Evolutionary conservation across 2,329 filamentous ascomycete genomes (phyloP), one percentile per base, ranked within the genome.

Genomic region (Talaromyces sp.): DNA sequence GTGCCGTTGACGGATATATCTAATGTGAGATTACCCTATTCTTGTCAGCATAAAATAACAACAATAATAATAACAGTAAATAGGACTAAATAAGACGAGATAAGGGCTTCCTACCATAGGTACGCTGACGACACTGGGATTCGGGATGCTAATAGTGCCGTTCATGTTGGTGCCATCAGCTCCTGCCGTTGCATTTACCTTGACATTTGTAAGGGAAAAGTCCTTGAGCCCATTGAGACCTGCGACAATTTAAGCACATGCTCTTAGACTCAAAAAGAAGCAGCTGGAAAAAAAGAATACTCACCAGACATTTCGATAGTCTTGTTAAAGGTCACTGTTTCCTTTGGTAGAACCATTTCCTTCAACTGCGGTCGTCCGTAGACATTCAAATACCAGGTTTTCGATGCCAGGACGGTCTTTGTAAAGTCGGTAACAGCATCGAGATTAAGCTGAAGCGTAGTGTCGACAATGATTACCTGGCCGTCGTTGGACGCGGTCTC

Each of bases 71-170:
- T n/a, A n/a, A n/a, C n/a, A n/a, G n/a, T n/a, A n/a, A n/a, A n/a
- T n/a, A n/a, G n/a, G n/a, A n/a, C 8, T 26, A 9, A 5, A 27
- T 27, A 6, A 17, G 31, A 35, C 8, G 46, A 6, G 17, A 19
- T 35, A 41, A 43, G 52, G 32, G n/a, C 24, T 19, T 27, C 63
- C 53, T 71, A 78, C 76, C 77, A 87, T 76, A 50, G 75, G 72
- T 59, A 86, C 72, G 4, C 80, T 84, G 72, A 86, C 75, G 58
- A 84, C 77, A 2, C 83, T 83, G 0, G 84, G 84, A 68, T 87
- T 88, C 62, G 84, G 84, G 55, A 88, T 84, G 63, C 70, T 75
- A 53, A 84, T 80, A 13, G 73, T 78, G 65, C 82, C 85, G 24
- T 78, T 69, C 58, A 85, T 77, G 70, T 86, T 87, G 60, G 78